Evolutionary conservation across 1,284 basidiomycete species (phyloP).

Genomic region (Gymnopus androsaceus): DNA sequence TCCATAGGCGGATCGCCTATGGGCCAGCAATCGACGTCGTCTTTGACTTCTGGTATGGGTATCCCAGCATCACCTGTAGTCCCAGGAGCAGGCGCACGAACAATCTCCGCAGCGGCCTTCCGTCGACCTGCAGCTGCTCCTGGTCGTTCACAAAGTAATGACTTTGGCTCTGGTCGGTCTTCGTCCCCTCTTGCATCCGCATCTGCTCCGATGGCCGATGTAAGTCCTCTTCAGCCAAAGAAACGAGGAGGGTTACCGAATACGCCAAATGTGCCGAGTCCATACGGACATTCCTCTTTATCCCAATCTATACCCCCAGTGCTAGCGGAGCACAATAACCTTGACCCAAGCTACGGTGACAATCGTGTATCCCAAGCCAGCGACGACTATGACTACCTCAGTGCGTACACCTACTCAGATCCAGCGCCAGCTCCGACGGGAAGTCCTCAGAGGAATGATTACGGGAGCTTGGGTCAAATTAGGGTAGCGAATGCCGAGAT

Average conservation of each 20-base stretch:
- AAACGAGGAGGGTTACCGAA: conserved; percentile 44
- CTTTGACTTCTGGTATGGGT: conserved; percentile 4
- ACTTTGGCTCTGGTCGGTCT: conserved; percentile 6
- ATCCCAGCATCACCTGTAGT: conserved; percentile 20
- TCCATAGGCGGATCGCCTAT: conserved; percentile 23
- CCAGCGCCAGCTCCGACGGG: conserved; percentile 19
- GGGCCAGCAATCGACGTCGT: conserved; percentile 24
- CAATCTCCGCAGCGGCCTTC: conserved; percentile 77
- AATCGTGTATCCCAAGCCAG: conserved; percentile 13
- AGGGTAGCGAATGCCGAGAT: conserved; percentile 21
- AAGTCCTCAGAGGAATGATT: conserved; percentile 20
- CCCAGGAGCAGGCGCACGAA: conserved; percentile 48
- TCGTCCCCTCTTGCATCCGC: neutral
- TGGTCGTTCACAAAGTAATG: conserved; percentile 23
- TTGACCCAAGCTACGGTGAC: neutral
- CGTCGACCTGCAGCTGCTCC: conserved; percentile 51
- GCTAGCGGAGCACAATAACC: neutral
- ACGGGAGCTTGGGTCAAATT: conserved; percentile 27
- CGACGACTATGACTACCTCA: conserved; percentile 59
- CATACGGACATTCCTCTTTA: neutral
- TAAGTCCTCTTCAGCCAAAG: conserved; percentile 49
- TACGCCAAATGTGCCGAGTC: neutral
- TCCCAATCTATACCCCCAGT: neutral
- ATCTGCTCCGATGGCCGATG: conserved; percentile 36
- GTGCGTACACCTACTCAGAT: conserved; percentile 54